A percentile compares a stretch with the other conserved stretches of the same genome.
These are phyloP conservation scores for Petunia axillaris DNA, from an alignment of 257 asterid genomes.

Conservation along the genomic window DNA sequence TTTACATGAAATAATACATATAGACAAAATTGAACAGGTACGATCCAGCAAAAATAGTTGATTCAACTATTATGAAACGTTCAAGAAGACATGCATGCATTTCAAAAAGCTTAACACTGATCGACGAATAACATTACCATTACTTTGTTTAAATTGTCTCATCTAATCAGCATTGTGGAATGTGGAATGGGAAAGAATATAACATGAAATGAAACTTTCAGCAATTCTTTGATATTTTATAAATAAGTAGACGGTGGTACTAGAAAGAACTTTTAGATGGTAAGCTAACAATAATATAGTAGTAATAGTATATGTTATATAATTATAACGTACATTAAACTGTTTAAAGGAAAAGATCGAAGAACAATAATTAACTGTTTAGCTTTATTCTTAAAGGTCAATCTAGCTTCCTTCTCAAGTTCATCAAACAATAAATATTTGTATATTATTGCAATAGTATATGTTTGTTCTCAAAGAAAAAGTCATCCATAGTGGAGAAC, in stretches of 20 bases:
- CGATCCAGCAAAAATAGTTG: background rate
- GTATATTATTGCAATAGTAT: background rate
- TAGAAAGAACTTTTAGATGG: background rate
- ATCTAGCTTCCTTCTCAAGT: background rate
- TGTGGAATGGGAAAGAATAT: background rate
- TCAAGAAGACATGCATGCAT: background rate
- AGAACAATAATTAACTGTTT: background rate
- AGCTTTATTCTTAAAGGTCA: conserved; percentile 14
- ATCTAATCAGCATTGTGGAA: background rate
- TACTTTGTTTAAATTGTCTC: background rate
- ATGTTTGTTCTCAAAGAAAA: background rate
- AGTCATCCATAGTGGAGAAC: conserved; percentile 12
- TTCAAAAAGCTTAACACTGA: too few relatives aligned
- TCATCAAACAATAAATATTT: background rate
- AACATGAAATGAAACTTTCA: background rate
- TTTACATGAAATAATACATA: background rate
- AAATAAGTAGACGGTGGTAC: background rate
- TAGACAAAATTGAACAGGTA: background rate
- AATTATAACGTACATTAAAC: background rate
- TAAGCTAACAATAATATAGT: background rate
- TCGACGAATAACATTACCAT: too few relatives aligned
- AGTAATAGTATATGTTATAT: too few relatives aligned
- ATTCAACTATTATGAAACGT: background rate
- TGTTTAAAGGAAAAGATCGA: background rate
- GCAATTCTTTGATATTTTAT: background rate